Percentiles rank a stretch among this genome's conserved stretches.
Evolutionary conservation across 306 rosid species (phyloP).

Genomic region (Delonix regia): DNA sequence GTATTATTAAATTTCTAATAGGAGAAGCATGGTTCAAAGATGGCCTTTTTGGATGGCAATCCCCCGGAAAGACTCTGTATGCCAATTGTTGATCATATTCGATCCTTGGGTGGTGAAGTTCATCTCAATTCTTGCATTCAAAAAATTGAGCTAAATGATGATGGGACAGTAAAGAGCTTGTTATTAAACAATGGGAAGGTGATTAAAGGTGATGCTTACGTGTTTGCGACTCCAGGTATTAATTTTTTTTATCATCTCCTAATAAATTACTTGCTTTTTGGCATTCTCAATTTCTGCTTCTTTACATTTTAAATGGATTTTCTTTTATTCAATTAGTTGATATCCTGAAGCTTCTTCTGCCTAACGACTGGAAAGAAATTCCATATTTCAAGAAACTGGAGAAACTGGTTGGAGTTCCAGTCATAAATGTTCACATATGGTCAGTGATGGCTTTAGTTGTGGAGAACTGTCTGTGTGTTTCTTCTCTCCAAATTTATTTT

Average conservation of each 20-base stretch:
- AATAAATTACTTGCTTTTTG: not conserved
- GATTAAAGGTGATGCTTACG: constrained; percentile 90
- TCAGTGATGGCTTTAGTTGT: constrained; percentile 47
- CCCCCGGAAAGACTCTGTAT: constrained; percentile 97
- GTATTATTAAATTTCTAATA: constrained; percentile 39
- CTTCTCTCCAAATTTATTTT: not conserved
- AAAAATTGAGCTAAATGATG: constrained; percentile 77
- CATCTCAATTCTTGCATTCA: constrained; percentile 80
- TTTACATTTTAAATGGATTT: constrained; percentile 32
- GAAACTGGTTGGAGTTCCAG: constrained; percentile 94
- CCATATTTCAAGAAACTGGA: constrained; percentile 92
- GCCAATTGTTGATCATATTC: constrained; percentile 90
- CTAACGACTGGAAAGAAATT: constrained; percentile 84
- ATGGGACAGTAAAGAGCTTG: constrained; percentile 83
- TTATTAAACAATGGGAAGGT: constrained; percentile 65
- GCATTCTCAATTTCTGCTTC: constrained; percentile 24
- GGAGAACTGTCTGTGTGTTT: constrained; percentile 14
- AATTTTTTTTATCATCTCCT: constrained; percentile 21
- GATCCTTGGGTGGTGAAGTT: constrained; percentile 89
- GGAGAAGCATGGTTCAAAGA: constrained; percentile 99
- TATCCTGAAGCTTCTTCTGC: constrained; percentile 87
- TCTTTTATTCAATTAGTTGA: constrained; percentile 63
- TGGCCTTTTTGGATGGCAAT: constrained; percentile 97
- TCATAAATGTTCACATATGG: constrained; percentile 96
- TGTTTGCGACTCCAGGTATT: constrained; percentile 90